Percentiles rank a stretch among this genome's conserved stretches.
These are phyloP conservation scores for Rutstroemia sp. DNA, from an alignment of 2,329 filamentous ascomycete genomes.

Conservation along the genomic window DNA sequence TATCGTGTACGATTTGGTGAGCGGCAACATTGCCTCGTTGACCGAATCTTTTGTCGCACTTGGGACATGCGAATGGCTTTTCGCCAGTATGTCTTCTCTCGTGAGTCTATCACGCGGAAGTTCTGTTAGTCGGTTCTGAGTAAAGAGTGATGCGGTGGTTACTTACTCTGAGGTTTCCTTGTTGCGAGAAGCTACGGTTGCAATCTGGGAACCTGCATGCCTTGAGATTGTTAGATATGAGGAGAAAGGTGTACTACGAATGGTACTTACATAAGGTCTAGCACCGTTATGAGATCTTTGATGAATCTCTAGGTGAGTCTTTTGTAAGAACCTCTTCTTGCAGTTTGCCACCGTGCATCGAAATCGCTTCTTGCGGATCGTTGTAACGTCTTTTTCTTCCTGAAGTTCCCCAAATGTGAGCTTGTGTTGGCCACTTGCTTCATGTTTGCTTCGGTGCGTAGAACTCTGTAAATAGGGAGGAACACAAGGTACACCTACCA, in stretches of 20 bases:
- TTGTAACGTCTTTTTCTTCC: slow-evolving; percentile 12
- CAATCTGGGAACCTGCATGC: slow-evolving; percentile 45
- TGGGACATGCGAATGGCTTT: slow-evolving; percentile 71
- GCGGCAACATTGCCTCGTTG: slow-evolving; percentile 80
- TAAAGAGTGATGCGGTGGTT: slow-evolving; percentile 11
- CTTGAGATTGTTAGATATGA: background rate
- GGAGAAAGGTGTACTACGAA: background rate
- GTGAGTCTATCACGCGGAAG: slow-evolving; percentile 54
- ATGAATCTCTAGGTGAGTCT: slow-evolving; percentile 90
- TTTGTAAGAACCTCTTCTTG: slow-evolving; percentile 78
- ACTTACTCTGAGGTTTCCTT: slow-evolving; percentile 77
- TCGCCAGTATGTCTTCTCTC: slow-evolving; percentile 82
- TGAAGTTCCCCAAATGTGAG: slow-evolving; percentile 19
- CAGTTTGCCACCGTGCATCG: slow-evolving; percentile 68
- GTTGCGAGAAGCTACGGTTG: slow-evolving; percentile 75
- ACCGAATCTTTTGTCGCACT: slow-evolving; percentile 76
- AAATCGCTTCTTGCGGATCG: slow-evolving; percentile 50
- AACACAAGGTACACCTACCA: slow-evolving; percentile 26
- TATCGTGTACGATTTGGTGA: slow-evolving; percentile 73
- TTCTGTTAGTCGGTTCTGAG: slow-evolving; percentile 4
- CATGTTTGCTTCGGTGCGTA: slow-evolving; percentile 4
- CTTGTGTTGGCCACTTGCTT: slow-evolving; percentile 15
- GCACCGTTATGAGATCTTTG: slow-evolving; percentile 80
- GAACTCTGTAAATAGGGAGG: slow-evolving; percentile 26
- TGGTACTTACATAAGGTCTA: slow-evolving; percentile 74